Percentiles rank a stretch among this genome's conserved stretches.
Conservation (phyloP, 805 yeast species). For the Kuraishia molischiana region DNA sequence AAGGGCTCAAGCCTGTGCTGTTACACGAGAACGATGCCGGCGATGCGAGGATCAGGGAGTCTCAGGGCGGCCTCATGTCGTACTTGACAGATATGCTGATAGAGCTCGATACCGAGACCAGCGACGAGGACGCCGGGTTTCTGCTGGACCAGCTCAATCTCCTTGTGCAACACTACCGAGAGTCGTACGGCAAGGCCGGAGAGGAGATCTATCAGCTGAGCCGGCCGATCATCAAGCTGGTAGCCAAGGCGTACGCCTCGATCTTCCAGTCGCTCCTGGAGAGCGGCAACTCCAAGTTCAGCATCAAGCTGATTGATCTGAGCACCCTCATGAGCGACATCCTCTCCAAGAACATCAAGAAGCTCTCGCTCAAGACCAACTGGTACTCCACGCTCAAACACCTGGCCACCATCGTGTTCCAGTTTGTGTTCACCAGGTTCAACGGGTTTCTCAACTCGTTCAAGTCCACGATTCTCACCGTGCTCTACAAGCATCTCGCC, state of each 20-base stretch:
- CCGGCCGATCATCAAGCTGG: conserved; percentile 12
- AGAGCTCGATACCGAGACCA: conserved; percentile 4
- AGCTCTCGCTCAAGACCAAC: conserved; percentile 18
- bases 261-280: conserved; percentile 16
- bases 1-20: neutral
- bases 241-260: conserved; percentile 13
- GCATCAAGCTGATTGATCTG: conserved; percentile 18
- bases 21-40: neutral
- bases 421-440: conserved; percentile 19
- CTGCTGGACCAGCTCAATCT: conserved; percentile 13
- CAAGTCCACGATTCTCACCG: conserved; percentile 16
- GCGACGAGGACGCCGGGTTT: conserved; percentile 13
- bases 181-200: conserved; percentile 10
- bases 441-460: conserved; percentile 23
- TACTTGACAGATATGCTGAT: conserved; percentile 10
- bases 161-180: conserved; percentile 11
- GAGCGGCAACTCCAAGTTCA: conserved; percentile 21
- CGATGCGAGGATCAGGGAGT: neutral
- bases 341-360: conserved; percentile 12
- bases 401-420: conserved; percentile 16
- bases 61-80: conserved; percentile 7
- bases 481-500: conserved; percentile 19
- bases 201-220: conserved; percentile 15
- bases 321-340: conserved; percentile 14
- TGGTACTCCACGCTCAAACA: conserved; percentile 23